A percentile compares a stretch with the other conserved stretches of the same genome.
These are phyloP conservation scores for Zygosaccharomyces bailii DNA, from an alignment of 805 yeast species.

Conservation along the genomic window DNA sequence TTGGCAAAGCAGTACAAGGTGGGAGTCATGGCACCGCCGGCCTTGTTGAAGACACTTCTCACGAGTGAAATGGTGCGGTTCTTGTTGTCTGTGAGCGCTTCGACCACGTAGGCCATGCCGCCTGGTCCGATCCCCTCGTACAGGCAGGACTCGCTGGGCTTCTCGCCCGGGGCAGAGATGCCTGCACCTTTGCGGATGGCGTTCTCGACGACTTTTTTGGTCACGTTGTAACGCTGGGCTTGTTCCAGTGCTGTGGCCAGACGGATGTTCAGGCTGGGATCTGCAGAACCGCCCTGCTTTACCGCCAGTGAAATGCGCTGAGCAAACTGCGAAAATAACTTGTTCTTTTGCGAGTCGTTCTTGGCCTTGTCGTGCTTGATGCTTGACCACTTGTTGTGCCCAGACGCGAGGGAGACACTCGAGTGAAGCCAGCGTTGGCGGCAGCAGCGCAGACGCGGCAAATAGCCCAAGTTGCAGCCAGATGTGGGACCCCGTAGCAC, in stretches of 20 bases:
- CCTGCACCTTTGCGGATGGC: constrained; percentile 87
- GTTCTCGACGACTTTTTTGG: constrained; percentile 80
- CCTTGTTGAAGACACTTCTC: constrained; percentile 68
- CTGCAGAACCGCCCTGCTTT: constrained; percentile 53
- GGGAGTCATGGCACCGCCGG: constrained; percentile 69
- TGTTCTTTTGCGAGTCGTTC: constrained; percentile 76
- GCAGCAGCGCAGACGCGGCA: neutral
- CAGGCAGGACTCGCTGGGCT: constrained; percentile 50
- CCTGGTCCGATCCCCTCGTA: constrained; percentile 95
- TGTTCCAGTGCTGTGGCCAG: constrained; percentile 70
- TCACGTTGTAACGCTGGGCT: constrained; percentile 70
- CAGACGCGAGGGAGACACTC: constrained; percentile 37
- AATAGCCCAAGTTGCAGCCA: neutral
- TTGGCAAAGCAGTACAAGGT: constrained; percentile 73
- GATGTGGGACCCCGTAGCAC: neutral
- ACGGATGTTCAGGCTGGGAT: constrained; percentile 55
- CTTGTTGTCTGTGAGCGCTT: constrained; percentile 85
- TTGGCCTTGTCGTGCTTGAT: constrained; percentile 93
- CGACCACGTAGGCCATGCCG: constrained; percentile 81
- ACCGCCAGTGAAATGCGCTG: constrained; percentile 73
- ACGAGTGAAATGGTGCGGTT: constrained; percentile 74
- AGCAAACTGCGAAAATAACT: constrained; percentile 66
- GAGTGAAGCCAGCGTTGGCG: neutral
- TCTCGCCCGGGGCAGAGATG: constrained; percentile 44
- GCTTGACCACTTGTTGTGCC: constrained; percentile 95